Percentiles rank a stretch among this genome's conserved stretches.
phyloP scores from a whole-genome alignment of 352 stramenopile species.

The Pythium volutum region DNA sequence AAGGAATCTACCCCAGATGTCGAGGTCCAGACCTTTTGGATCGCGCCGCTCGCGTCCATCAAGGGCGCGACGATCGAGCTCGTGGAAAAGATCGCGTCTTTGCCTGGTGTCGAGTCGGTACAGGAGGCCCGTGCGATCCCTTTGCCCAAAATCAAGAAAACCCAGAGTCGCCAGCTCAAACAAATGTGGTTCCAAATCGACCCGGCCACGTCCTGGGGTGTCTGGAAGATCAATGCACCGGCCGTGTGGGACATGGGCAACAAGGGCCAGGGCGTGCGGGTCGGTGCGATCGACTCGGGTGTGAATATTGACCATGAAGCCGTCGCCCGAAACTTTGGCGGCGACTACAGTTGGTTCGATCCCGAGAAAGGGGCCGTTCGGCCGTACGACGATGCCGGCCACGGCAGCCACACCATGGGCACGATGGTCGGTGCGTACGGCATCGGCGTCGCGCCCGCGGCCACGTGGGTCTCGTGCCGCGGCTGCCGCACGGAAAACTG shows the following conservation, averaged over 20 bases:
- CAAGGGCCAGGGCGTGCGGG: slow-evolving; percentile 37
- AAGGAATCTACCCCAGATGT: too few species aligned
- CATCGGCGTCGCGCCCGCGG: slow-evolving; percentile 16
- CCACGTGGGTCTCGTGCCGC: slow-evolving; percentile 28
- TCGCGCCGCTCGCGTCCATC: slow-evolving; percentile 10
- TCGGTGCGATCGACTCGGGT: slow-evolving; percentile 65
- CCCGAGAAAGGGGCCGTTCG: not conserved
- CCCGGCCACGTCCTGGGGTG: too few species aligned
- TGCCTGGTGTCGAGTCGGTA: slow-evolving; percentile 2
- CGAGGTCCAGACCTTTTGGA: slow-evolving; percentile 15
- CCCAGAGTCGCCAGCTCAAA: too few species aligned
- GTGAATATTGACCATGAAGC: slow-evolving; percentile 56
- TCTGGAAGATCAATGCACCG: slow-evolving; percentile 25
- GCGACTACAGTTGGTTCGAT: slow-evolving; percentile 18
- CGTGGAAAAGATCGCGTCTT: slow-evolving; percentile 15
- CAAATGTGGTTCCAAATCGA: too few species aligned
- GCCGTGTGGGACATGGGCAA: slow-evolving; percentile 39
- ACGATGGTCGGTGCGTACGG: slow-evolving; percentile 36
- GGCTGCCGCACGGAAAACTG: slow-evolving; percentile 17
- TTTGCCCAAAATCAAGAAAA: too few species aligned
- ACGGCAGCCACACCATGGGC: slow-evolving; percentile 66
- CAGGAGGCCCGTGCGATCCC: too few species aligned
- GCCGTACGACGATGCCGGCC: slow-evolving; percentile 40
- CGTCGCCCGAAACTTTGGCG: slow-evolving; percentile 35
- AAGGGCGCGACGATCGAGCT: slow-evolving; percentile 2